Base-by-base conservation (phyloP, 129 eudicot species). In the Ambrosia artemisiifolia region DNA sequence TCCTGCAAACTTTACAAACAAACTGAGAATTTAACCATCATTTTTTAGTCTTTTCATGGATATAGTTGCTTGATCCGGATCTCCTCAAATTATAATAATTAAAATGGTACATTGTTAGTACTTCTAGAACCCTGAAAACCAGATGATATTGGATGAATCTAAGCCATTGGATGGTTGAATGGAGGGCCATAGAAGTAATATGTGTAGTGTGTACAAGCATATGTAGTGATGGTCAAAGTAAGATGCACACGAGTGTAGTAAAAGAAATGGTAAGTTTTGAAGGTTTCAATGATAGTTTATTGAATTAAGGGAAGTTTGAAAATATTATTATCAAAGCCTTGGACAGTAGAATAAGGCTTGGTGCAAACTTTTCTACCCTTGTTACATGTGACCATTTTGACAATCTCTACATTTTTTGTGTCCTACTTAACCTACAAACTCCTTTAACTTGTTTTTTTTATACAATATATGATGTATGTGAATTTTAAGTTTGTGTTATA, bases 161-260 rank as follows among this genome's bases (percentile, higher is more conserved):
- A 30, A 78, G 67, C 82, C 82, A 67, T 71, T 78, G 50, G 82
- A 78, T 78, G 77, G 17, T 16, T 28, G 56, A 30, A 67, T 75
- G 78, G 72, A 64, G 75, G 74, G 76, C 51, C 10, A 10, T 51
- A 71, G 69, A 76, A 24, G 28, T 24, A 24, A 24, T 24, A 24
- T 24, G 43, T 32, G 60, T 32, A 30, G 48, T 70, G 11, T 61
- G 62, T 60, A 76, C 56, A 69, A 28, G 68, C 73, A 53, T 65
- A 35, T 7, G 64, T 68, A 20, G 76, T 51, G 72, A 60, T 60
- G 75, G 79, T 67, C 79, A 83, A 82, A 81, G 86, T 81, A 44
- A 30, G 77, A 77, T 12, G 88, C 88, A 80, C 96, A 87, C 94
- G 94, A 85, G 84, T 77, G 93, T 76, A 70, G 62, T 80, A 61